Evolutionary conservation across 768 basidiomycete genomes (phyloP).

Genomic region (Chalciporus chontae): DNA sequence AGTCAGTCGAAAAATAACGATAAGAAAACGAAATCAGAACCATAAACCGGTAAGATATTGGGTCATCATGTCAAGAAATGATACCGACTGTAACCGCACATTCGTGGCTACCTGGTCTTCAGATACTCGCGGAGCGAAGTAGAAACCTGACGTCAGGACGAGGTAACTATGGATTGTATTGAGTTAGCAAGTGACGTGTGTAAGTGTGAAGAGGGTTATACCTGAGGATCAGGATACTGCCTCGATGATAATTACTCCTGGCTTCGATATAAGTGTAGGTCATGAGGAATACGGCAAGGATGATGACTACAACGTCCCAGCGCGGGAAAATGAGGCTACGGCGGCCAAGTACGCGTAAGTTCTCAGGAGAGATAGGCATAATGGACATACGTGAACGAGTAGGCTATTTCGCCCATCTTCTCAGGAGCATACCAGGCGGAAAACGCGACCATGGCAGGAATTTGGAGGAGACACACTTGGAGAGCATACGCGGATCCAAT

Average conservation of each 20-base stretch:
- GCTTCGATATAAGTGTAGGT: constrained; percentile 99
- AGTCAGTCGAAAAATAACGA: constrained; percentile 3
- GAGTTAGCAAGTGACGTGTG: background rate
- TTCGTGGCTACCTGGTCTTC: constrained; percentile 18
- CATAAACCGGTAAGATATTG: constrained; percentile 12
- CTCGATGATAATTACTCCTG: constrained; percentile 97
- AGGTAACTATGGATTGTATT: constrained; percentile 61
- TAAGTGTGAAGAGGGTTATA: constrained; percentile 30
- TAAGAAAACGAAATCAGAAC: constrained; percentile 8
- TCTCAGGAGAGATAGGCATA: background rate
- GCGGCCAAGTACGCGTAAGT: constrained; percentile 2
- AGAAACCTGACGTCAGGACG: constrained; percentile 89
- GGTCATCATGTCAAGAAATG: constrained; percentile 1
- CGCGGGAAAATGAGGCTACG: constrained; percentile 92
- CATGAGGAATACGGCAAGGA: constrained; percentile 94
- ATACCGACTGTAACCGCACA: constrained; percentile 1
- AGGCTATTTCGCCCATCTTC: constrained; percentile 80
- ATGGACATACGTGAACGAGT: constrained; percentile 85
- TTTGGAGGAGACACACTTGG: constrained; percentile 95
- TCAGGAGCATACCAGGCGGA: constrained; percentile 91
- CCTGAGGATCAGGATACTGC: constrained; percentile 93
- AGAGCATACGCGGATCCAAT: constrained; percentile 99
- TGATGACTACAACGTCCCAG: constrained; percentile 95
- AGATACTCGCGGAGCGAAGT: constrained; percentile 65
- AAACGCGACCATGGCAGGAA: constrained; percentile 98